phyloP scores from a whole-genome alignment of 31 red algal genomes.

The Asparagopsis taxiformis region DNA sequence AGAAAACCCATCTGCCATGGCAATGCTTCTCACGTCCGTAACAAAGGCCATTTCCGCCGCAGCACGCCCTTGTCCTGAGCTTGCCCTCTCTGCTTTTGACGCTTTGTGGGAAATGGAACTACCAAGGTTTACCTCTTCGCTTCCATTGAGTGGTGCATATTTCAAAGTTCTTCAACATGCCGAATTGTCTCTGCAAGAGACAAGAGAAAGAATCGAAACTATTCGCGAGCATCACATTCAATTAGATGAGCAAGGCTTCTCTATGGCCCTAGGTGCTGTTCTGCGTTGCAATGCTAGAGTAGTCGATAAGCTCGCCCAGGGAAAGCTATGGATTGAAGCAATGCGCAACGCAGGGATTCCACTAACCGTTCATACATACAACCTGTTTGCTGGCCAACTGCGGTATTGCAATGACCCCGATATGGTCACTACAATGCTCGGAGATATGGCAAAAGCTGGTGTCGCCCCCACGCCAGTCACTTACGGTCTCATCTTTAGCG shows the following conservation, averaged over 20 bases:
- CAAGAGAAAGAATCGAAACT: conserved; percentile 27
- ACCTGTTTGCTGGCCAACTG: conserved; percentile 55
- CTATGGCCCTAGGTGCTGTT: conserved; percentile 65
- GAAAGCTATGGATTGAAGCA: conserved; percentile 34
- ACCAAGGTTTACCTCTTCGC: conserved; percentile 29
- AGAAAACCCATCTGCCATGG: conserved; percentile 48
- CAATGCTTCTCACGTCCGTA: conserved; percentile 45
- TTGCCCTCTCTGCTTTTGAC: conserved; percentile 54
- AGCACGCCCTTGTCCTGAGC: conserved; percentile 7
- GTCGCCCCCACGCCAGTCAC: conserved; percentile 41
- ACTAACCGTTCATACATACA: conserved; percentile 56
- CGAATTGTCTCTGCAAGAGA: conserved; percentile 46
- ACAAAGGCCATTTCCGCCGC: conserved; percentile 43
- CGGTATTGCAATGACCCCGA: conserved; percentile 58
- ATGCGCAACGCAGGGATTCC: conserved; percentile 70
- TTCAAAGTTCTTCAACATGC: conserved; percentile 63
- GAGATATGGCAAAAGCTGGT: conserved; percentile 42
- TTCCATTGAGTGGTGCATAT: conserved; percentile 51
- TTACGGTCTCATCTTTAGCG: conserved; percentile 48
- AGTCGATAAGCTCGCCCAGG: conserved; percentile 27
- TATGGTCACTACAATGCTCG: conserved; percentile 44
- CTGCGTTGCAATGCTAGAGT: conserved; percentile 38
- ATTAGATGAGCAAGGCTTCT: conserved; percentile 65
- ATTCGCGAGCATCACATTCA: conserved; percentile 32
- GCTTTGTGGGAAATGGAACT: conserved; percentile 27